Conservation (phyloP, 2,329 filamentous ascomycete genomes). For the Talaromyces pinophilus region DNA sequence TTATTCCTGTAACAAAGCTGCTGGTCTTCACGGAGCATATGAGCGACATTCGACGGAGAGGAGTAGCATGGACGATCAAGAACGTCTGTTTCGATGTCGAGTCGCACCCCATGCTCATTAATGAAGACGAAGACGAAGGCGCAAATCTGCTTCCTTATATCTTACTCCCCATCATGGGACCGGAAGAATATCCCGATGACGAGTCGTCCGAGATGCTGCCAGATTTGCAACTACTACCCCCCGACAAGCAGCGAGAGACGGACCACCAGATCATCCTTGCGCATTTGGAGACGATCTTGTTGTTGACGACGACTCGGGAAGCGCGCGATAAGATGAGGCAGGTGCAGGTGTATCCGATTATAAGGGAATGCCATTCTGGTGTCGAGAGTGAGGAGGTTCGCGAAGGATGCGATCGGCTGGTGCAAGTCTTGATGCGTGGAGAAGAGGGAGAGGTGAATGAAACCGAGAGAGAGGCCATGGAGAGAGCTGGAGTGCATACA, state of each 20-base stretch:
- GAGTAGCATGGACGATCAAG: slow-evolving; percentile 96
- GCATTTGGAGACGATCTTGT: slow-evolving; percentile 82
- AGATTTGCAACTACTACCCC: slow-evolving; percentile 83
- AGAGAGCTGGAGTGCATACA: slow-evolving; percentile 46
- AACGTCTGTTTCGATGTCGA: slow-evolving; percentile 83
- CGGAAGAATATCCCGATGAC: slow-evolving; percentile 83
- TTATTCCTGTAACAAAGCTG: slow-evolving; percentile 89
- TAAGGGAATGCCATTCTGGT: slow-evolving; percentile 80
- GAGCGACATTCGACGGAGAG: slow-evolving; percentile 78
- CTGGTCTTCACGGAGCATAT: slow-evolving; percentile 91
- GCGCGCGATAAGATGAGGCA: slow-evolving; percentile 73
- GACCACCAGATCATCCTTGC: slow-evolving; percentile 77
- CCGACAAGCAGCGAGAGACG: slow-evolving; percentile 82
- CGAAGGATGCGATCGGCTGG: slow-evolving; percentile 83
- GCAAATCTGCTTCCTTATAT: slow-evolving; percentile 86
- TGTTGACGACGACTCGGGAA: slow-evolving; percentile 76
- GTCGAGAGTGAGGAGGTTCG: slow-evolving; percentile 76
- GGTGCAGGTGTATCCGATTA: slow-evolving; percentile 82
- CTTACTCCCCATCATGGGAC: slow-evolving; percentile 81
- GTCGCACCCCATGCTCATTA: slow-evolving; percentile 70
- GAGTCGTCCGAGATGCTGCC: slow-evolving; percentile 84
- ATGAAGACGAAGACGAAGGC: slow-evolving; percentile 56
- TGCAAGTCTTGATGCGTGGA: slow-evolving; percentile 83
- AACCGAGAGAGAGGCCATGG: slow-evolving; percentile 42
- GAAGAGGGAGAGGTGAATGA: slow-evolving; percentile 61